Conservation (phyloP, 1,284 basidiomycete species). For the Malassezia yamatoensis region DNA sequence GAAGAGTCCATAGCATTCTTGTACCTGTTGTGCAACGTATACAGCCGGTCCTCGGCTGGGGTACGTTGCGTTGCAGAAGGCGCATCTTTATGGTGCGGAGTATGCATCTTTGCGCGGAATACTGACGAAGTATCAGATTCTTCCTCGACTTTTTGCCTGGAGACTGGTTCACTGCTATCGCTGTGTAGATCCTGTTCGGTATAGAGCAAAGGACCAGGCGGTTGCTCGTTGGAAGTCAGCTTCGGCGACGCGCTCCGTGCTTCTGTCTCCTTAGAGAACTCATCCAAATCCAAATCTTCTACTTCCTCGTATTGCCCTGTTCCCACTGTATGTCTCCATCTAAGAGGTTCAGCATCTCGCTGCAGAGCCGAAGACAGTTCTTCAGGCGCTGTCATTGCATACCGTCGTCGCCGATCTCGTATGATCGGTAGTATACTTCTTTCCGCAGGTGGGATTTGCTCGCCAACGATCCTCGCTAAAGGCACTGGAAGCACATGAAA, state of each 20-base stretch:
- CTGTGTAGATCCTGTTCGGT: neutral
- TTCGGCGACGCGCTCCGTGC: too few species aligned
- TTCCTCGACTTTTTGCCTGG: neutral
- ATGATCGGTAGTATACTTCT: neutral
- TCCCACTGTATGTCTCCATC: conserved; percentile 9
- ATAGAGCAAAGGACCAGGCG: neutral
- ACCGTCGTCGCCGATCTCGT: conserved; percentile 11
- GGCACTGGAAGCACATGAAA: conserved; percentile 4
- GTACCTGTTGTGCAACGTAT: conserved; percentile 5
- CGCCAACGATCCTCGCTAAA: conserved; percentile 8
- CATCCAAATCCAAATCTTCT: conserved; percentile 1
- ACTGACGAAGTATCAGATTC: neutral
- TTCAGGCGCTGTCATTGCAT: conserved; percentile 2
- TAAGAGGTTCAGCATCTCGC: neutral
- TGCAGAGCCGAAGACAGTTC: conserved; percentile 4
- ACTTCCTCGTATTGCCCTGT: conserved; percentile 11
- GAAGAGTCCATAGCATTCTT: conserved; percentile 1
- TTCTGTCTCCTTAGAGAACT: neutral
- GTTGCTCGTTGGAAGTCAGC: neutral
- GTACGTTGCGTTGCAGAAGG: neutral
- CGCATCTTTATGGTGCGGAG: neutral
- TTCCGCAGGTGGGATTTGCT: conserved; percentile 1
- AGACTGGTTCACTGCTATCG: neutral
- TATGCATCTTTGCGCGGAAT: neutral
- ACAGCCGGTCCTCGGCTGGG: neutral